Base-by-base conservation (phyloP, 192 early-diverging fungal genomes). In the Backusella macrospora region DNA sequence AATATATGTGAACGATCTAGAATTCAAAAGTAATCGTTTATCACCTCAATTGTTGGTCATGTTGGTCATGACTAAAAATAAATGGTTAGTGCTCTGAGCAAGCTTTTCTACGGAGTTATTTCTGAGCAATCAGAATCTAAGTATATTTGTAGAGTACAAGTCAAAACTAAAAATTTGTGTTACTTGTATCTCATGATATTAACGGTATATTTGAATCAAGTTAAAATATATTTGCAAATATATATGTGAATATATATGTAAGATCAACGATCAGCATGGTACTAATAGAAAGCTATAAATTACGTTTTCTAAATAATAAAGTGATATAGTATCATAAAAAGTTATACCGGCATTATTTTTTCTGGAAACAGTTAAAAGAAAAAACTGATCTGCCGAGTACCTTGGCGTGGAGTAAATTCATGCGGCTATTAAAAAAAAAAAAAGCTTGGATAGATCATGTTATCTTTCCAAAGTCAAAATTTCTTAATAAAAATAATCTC, bases 351-450 rank as follows among this genome's bases (percentile, higher is more conserved):
- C 29, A 34, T 34, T 34, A 34, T 34, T 34, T 34, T 34, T 34
- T 34, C 29, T 34, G 29, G 29, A 34, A 34, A 34, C 29, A 34
- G 29, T 34, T 34, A 34, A 34, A 34, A 34, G 26, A 59, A 59
- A 55, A 59, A 59, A 23, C 52, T 59, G 52, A 59, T 59, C 52
- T 59, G 23, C 52, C 52, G 52, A 59, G 26, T 23, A 9, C 21
- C 52, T 59, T 59, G 52, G 52, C 52, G 10, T 59, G 6, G 5
- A 59, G 13, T 26, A 59, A 59, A 59, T 59, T 59, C 52, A 59
- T 59, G 52, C 52, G 52, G 52, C 52, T 59, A 59, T 59, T 59
- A 10, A 59, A 59, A 59, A 26, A 12, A 59, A 14, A 18, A 59
- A 55, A 55, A 1, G 9, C 52, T 55, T 21, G 52, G 52, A 49